These are phyloP conservation scores for Clavispora asparagi DNA, from an alignment of 805 yeast species.

Conservation along the genomic window DNA sequence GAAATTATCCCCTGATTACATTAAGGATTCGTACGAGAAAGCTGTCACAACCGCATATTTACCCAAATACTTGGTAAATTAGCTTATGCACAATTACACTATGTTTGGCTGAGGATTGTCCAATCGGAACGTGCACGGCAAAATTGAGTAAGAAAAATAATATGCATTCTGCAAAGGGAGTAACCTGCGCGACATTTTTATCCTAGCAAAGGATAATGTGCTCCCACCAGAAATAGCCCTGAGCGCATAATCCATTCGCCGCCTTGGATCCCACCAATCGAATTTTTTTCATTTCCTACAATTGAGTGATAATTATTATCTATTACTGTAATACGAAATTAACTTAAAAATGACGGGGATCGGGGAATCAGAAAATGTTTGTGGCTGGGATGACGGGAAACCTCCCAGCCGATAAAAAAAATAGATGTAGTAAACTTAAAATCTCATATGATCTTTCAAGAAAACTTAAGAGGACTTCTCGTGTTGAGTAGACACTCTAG, in stretches of 20 bases:
- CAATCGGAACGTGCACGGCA: neutral
- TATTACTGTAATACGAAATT: constrained; percentile 26
- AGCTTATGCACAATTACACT: neutral
- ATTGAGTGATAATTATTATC: constrained; percentile 12
- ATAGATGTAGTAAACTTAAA: neutral
- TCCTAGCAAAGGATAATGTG: neutral
- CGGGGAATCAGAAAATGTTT: constrained; percentile 19
- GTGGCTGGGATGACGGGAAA: neutral
- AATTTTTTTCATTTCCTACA: neutral
- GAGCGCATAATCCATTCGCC: neutral
- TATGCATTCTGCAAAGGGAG: neutral
- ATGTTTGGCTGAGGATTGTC: neutral
- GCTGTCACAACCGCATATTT: neutral
- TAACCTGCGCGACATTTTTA: neutral
- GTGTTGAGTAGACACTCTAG: constrained; percentile 86
- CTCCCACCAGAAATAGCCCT: neutral
- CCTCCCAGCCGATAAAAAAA: neutral
- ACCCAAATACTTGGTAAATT: neutral
- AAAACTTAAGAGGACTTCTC: constrained; percentile 61
- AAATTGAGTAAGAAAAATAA: neutral
- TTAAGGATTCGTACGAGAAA: neutral
- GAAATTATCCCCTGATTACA: neutral
- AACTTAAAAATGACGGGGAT: constrained; percentile 17
- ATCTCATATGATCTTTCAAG: neutral
- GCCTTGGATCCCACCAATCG: neutral